A percentile compares a stretch with the other conserved stretches of the same genome.
phyloP scores from a whole-genome alignment of 352 stramenopile species.

The Pythium grandisporangium region DNA sequence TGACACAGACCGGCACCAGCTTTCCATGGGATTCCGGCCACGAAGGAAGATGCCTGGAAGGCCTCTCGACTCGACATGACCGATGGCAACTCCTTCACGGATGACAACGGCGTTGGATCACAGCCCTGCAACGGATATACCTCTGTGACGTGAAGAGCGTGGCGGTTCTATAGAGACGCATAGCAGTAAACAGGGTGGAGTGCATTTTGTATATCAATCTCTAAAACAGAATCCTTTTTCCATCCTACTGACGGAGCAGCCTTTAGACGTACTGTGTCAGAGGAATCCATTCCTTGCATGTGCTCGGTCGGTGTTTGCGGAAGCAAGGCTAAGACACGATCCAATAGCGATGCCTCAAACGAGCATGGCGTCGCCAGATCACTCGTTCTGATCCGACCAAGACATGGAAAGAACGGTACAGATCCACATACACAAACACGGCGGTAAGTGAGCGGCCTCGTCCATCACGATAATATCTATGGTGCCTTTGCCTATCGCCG shows the following conservation, averaged over 20 bases:
- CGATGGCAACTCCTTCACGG: slow-evolving; percentile 4
- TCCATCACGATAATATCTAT: not conserved
- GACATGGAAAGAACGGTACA: not conserved
- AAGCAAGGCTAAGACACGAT: slow-evolving; percentile 52
- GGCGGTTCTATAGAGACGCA: slow-evolving; percentile 16
- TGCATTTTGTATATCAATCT: too few relatives aligned
- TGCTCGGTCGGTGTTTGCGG: slow-evolving; percentile 29
- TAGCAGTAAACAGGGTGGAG: not conserved
- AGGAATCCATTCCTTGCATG: too few relatives aligned
- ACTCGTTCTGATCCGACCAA: slow-evolving; percentile 25
- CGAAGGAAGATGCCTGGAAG: slow-evolving; percentile 45
- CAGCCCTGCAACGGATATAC: slow-evolving; percentile 62
- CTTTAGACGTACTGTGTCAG: too few relatives aligned
- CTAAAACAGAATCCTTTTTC: too few relatives aligned
- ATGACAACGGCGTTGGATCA: slow-evolving; percentile 29
- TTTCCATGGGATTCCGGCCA: slow-evolving; percentile 53
- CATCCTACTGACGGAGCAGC: too few relatives aligned
- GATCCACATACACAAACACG: too few relatives aligned
- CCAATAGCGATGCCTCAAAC: slow-evolving; percentile 57
- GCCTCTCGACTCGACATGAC: slow-evolving; percentile 3
- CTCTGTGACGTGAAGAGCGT: slow-evolving; percentile 39
- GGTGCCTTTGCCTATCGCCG: not conserved
- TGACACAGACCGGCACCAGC: slow-evolving; percentile 62
- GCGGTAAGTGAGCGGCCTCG: too few relatives aligned
- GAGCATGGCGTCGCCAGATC: slow-evolving; percentile 55